phyloP scores from a whole-genome alignment of 2,329 filamentous ascomycete genomes.

The Fusarium pseudocircinatum region DNA sequence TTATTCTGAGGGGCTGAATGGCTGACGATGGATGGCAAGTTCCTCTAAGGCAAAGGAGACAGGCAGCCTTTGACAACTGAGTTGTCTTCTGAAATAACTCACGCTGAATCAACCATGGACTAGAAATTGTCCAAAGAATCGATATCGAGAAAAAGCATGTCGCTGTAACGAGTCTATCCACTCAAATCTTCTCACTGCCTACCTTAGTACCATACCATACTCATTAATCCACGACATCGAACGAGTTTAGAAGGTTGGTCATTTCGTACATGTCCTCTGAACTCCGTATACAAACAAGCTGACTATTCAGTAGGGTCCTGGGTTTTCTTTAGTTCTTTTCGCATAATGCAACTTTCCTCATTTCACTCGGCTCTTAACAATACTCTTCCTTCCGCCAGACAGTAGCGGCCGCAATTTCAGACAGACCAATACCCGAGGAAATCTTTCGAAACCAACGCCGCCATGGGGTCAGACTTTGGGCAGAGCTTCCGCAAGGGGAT shows the following conservation, averaged over 20 bases:
- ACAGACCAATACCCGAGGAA: conserved; percentile 24
- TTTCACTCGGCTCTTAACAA: conserved; percentile 40
- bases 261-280: background rate
- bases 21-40: conserved; percentile 40
- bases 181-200: conserved; percentile 21
- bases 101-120: conserved; percentile 23
- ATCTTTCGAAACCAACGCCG: conserved; percentile 26
- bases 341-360: conserved; percentile 41
- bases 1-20: conserved; percentile 43
- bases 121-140: conserved; percentile 17
- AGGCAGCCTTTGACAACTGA: conserved; percentile 31
- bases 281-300: conserved; percentile 18
- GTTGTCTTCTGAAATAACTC: conserved; percentile 22
- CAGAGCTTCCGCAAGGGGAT: conserved; percentile 33
- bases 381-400: conserved; percentile 29
- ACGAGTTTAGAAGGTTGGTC: conserved; percentile 15
- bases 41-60: conserved; percentile 34
- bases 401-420: conserved; percentile 26
- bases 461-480: conserved; percentile 42
- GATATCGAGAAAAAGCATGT: conserved; percentile 14
- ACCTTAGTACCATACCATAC: background rate
- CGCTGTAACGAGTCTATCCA: conserved; percentile 16
- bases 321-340: conserved; percentile 8
- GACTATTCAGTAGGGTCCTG: conserved; percentile 12
- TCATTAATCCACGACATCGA: conserved; percentile 18